Evolutionary conservation across 2,329 filamentous ascomycete species (phyloP), one percentile per base, ranked within the genome.

Genomic region (Colletotrichum neosansevieriae): DNA sequence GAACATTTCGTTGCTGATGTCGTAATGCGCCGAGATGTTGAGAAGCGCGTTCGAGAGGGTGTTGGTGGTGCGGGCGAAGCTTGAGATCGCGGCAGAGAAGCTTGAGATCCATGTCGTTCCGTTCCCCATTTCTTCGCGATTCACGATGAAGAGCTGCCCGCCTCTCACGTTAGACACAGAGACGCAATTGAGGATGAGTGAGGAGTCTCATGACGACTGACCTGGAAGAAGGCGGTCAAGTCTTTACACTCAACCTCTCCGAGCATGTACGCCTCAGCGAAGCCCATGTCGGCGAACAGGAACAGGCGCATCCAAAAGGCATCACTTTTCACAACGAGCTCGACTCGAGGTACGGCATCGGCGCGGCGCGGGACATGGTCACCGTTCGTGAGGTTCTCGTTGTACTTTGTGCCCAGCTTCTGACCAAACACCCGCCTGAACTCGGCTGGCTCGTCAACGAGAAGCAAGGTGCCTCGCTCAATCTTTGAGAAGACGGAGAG

Each of bases 1-100:
- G 73, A 93, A 93, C 89, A 93, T 92, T 66, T 89, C 88, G 74
- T 93, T 93, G 71, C 88, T 90, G 70, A 93, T 91, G 73, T 94
- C 91, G 76, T 94, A 94, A 72, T 94, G 91, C 4, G 90, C 90
- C 2, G 86, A 86, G 59, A 92, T 89, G 74, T 94, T 92, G 49
- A 92, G 81, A 11, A 88, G 83, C 1, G 88, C 82, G 71, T 87
- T 88, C 1, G 83, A 83, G 12, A 89, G 76, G 6, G 85, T 88
- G 73, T 90, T 90, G 11, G 84, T 86, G 50, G 82, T 83, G 66
- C 84, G 79, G 11, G 89, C 86, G 40, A 92, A 75, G 54, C 85
- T 86, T 3, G 88, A 85, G 45, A 92, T 76, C 3, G 86, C 84
- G 6, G 84, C 83, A 2, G 86, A 86, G 34, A 92, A 74, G 54